These are phyloP conservation scores for Phytophthora cactorum DNA, from an alignment of 352 stramenopile species.

Conservation along the genomic window DNA sequence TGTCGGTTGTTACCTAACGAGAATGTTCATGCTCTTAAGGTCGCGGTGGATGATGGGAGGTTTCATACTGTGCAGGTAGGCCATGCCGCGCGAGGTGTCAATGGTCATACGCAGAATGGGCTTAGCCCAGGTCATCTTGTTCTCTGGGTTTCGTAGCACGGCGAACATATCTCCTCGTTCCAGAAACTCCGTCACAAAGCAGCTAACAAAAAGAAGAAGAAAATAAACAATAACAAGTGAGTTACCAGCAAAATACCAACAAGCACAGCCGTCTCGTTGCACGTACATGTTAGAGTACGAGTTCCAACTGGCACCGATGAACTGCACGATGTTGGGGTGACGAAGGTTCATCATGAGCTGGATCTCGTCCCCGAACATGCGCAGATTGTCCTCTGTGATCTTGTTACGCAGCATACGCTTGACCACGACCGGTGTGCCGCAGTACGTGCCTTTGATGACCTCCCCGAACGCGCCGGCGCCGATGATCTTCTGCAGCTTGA, in stretches of 20 bases:
- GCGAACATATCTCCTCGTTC: slow-evolving; percentile 85
- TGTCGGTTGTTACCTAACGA: slow-evolving; percentile 64
- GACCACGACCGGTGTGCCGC: slow-evolving; percentile 86
- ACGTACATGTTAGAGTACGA: slow-evolving; percentile 92
- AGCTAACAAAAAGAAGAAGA: slow-evolving; percentile 44
- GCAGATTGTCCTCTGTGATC: slow-evolving; percentile 88
- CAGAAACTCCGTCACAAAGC: slow-evolving; percentile 89
- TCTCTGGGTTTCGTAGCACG: slow-evolving; percentile 81
- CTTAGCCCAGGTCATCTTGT: slow-evolving; percentile 85
- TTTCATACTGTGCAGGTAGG: slow-evolving; percentile 98
- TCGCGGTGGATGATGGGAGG: slow-evolving; percentile 99
- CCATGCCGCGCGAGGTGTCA: slow-evolving; percentile 94
- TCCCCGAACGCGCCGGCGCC: slow-evolving; percentile 85
- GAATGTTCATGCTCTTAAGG: slow-evolving; percentile 95
- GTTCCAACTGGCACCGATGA: slow-evolving; percentile 92
- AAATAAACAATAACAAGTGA: slow-evolving; percentile 10
- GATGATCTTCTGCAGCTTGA: slow-evolving; percentile 91
- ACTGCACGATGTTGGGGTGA: slow-evolving; percentile 91
- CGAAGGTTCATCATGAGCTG: slow-evolving; percentile 92
- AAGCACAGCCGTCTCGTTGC: background rate
- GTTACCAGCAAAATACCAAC: background rate
- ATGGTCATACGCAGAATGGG: slow-evolving; percentile 91
- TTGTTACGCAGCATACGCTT: slow-evolving; percentile 92
- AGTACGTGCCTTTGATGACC: slow-evolving; percentile 91
- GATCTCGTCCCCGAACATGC: slow-evolving; percentile 91